Evolutionary conservation across 1,284 basidiomycete genomes (phyloP).

Genomic region (Ceratobasidium papillatum): DNA sequence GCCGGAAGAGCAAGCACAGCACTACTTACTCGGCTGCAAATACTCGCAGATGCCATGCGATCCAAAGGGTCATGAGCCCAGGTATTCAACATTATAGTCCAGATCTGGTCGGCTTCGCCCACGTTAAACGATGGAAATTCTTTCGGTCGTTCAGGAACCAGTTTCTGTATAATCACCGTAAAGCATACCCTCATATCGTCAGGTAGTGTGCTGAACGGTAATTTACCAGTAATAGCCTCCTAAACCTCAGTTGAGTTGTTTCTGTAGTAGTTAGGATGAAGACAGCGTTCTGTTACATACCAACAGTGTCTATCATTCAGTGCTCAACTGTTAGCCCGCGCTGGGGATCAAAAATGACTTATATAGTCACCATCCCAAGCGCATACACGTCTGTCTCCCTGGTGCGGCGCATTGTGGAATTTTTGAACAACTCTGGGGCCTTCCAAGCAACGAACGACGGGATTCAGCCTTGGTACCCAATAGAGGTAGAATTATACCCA

Average conservation of each 20-base stretch:
- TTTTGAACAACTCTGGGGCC: neutral
- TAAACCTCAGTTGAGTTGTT: too few species aligned
- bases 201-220: too few species aligned
- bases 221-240: neutral
- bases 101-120: neutral
- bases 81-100: neutral
- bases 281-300: too few species aligned
- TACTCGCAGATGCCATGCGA: neutral
- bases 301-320: too few species aligned
- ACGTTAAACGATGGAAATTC: too few species aligned
- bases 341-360: neutral
- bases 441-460: neutral
- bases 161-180: neutral
- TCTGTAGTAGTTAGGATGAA: too few species aligned
- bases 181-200: too few species aligned
- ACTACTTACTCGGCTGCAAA: neutral
- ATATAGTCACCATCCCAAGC: conserved; percentile 8
- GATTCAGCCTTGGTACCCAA: neutral
- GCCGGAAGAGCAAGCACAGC: neutral
- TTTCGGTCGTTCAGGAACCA: too few species aligned
- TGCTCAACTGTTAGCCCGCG: too few species aligned
- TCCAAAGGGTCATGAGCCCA: neutral
- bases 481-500: neutral
- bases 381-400: conserved; percentile 11
- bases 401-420: neutral